Evolutionary conservation across 2,329 filamentous ascomycete species (phyloP), one percentile per base, ranked within the genome.

Genomic region (Didymella pinodella): DNA sequence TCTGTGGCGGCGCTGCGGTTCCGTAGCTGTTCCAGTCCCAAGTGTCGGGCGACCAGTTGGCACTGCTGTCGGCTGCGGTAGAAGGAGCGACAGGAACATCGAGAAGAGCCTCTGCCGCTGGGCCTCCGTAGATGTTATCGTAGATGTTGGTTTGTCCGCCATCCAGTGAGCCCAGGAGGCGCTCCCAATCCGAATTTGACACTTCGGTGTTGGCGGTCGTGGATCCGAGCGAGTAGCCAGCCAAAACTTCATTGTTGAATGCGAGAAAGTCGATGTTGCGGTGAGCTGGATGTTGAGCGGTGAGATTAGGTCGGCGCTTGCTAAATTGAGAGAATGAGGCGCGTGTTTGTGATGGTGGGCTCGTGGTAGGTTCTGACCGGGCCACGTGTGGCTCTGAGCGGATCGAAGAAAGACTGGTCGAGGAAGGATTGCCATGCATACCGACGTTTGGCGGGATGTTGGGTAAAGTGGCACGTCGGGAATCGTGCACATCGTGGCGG

Each of bases 91-190:
- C 57, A 1, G 71, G 71, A 7, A 71, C 69, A 43, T 77, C 75
- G 31, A 76, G 60, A 11, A 78, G 73, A 5, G 75, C 75, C 40
- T 78, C 76, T 0, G 74, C 76, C 7, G 81, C 82, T 10, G 84
- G 83, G 0, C 90, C 90, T 36, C 90, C 90, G 66, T 93, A 93
- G 54, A 92, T 92, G 40, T 88, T 89, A 71, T 92, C 89, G 75
- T 92, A 95, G n/a, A 96, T 89, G 71, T 94, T 96, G 53, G 88
- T 86, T 64, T 89, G 85, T 0, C 91, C 91, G 34, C 88, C 88
- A 67, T 96, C 92, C 74, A 96, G 87, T 22, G 89, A 89, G 4
- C 90, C 88, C 2, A 96, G 83, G 0, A 96, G 83, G 1, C 89
- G 87, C 75, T 96, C 92, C 93, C 92, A 96, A 67, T 95, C 91